Evolutionary conservation across 371 early-diverging fungal species (phyloP), one percentile per base, ranked within the genome.

Genomic region (Nematocida ironsii): DNA sequence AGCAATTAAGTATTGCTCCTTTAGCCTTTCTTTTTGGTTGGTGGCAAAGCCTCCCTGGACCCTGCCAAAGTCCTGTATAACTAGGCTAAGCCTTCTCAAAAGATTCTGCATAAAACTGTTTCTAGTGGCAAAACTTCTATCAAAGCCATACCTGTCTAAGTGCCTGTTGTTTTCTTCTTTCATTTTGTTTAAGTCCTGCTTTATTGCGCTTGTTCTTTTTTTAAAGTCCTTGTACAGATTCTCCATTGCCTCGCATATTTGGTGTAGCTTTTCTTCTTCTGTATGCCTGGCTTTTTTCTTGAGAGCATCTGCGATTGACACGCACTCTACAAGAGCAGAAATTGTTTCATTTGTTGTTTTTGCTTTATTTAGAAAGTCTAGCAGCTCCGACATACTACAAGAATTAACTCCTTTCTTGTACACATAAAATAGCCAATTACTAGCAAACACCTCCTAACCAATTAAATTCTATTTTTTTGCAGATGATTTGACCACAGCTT

Each of bases 1-100:
- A 47, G 85, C 86, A 62, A 86, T 86, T 4, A 85, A 42, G 83
- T 75, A 88, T 48, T 84, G 83, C 7, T 67, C 44, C 58, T 82
- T 80, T n/a, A 86, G 62, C 47, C 84, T 82, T 18, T 83, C 80
- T 58, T 84, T 74, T 52, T 88, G 85, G 33, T 73, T 56, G 23
- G 7, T n/a, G 5, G 80, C 72, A 68, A 68, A 70, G 18, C 69
- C 80, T 11, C 67, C 48, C 57, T 78, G 80, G 16, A 78, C 72
- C 2, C 80, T 39, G 13, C 80, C 40, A 58, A 78, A 78, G 57
- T 78, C 80, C 55, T 78, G 76, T 25, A 78, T 58, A 7, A 71
- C 70, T 5, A 54, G 55, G 23, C 25, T 27, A 23, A 78, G 80
- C 61, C 80, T 69, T 20, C 69, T 13, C 6, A 56, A 6, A 33